Percentiles rank a stretch among this genome's conserved stretches.
Evolutionary conservation across 768 basidiomycete genomes (phyloP).

Genomic region (Lactifluus volemus): DNA sequence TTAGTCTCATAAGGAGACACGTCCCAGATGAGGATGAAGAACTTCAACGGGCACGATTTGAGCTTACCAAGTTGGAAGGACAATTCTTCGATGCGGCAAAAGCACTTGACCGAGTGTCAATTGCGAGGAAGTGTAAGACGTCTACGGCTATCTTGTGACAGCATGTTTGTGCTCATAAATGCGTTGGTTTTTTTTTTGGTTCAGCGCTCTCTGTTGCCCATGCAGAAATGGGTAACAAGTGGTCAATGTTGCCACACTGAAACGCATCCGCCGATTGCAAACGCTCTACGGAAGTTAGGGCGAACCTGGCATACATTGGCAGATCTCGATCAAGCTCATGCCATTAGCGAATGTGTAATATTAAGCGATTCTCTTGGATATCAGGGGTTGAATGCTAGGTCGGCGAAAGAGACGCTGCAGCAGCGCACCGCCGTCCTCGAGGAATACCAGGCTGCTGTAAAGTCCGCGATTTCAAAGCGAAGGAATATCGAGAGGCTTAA

Average conservation of each 20-base stretch:
- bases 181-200: neutral
- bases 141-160: neutral
- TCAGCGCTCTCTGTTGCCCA: conserved; percentile 71
- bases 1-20: conserved; percentile 65
- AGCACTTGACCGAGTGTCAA: conserved; percentile 78
- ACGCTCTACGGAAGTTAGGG: conserved; percentile 79
- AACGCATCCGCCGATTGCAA: conserved; percentile 73
- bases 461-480: conserved; percentile 87
- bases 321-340: conserved; percentile 84
- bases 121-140: conserved; percentile 64
- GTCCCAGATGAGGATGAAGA: conserved; percentile 95
- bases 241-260: conserved; percentile 86
- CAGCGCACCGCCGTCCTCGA: conserved; percentile 89
- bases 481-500: conserved; percentile 85
- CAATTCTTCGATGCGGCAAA: conserved; percentile 92
- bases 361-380: conserved; percentile 95
- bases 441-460: conserved; percentile 90
- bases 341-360: conserved; percentile 90
- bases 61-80: conserved; percentile 84
- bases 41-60: conserved; percentile 80
- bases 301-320: conserved; percentile 80
- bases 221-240: conserved; percentile 88
- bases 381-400: conserved; percentile 93
- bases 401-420: conserved; percentile 88
- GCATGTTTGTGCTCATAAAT: conserved; percentile 11